A percentile compares a stretch with the other conserved stretches of the same genome.
phyloP scores from a whole-genome alignment of 2,329 filamentous ascomycete genomes.

The Exophiala sideris region DNA sequence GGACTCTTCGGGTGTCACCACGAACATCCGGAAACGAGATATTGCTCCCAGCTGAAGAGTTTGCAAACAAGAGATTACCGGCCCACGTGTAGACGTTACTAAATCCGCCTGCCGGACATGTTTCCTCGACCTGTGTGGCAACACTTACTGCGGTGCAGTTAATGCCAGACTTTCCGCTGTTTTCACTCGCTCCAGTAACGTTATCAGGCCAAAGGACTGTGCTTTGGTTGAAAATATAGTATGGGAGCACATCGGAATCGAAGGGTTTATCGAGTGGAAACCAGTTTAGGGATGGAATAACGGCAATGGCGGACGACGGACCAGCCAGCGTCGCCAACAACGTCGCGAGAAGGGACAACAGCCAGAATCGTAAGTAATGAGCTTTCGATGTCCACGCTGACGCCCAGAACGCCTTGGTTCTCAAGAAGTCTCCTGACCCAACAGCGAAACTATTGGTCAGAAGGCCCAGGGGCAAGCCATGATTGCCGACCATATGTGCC shows the following conservation, averaged over 20 bases:
- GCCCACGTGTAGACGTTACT: constrained; percentile 16
- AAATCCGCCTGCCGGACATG: constrained; percentile 13
- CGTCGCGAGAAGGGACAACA: constrained; percentile 24
- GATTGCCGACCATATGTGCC: constrained; percentile 21
- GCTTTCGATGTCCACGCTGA: constrained; percentile 17
- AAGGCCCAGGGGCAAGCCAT: constrained; percentile 28
- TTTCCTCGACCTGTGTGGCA: constrained; percentile 9
- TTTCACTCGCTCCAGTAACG: constrained; percentile 18
- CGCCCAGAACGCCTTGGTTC: constrained; percentile 28
- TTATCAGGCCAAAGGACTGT: constrained; percentile 24
- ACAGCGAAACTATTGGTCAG: constrained; percentile 27
- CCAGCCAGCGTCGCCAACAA: constrained; percentile 26
- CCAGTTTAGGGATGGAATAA: constrained; percentile 26
- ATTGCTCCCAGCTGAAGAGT: constrained; percentile 17
- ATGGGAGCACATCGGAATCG: constrained; percentile 12
- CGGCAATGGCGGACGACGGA: constrained; percentile 28
- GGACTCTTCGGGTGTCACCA: constrained; percentile 17
- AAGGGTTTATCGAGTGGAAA: constrained; percentile 21
- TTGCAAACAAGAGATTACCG: constrained; percentile 16
- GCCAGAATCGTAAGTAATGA: constrained; percentile 17
- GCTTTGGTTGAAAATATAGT: constrained; percentile 21
- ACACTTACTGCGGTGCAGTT: constrained; percentile 7
- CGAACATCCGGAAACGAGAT: constrained; percentile 14
- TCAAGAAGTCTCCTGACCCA: constrained; percentile 26
- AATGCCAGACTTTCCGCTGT: constrained; percentile 15